Conservation (phyloP, 306 rosid genomes). For the Pterocarpus macrocarpus region DNA sequence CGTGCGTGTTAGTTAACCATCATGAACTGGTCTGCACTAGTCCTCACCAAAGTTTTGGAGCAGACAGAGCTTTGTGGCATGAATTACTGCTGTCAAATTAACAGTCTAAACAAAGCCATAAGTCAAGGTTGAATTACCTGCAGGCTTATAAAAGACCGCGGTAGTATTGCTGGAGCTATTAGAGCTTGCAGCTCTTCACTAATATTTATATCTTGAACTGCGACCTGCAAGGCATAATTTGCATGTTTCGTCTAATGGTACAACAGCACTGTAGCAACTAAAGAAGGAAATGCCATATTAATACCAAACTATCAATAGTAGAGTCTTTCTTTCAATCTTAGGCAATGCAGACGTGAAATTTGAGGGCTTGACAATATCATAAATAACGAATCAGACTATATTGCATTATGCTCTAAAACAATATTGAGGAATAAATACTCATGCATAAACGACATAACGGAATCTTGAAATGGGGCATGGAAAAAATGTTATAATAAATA, state of each 20-base stretch:
- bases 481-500: not conserved
- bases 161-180: slow-evolving; percentile 91
- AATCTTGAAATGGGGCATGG: slow-evolving; percentile 19
- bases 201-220: slow-evolving; percentile 76
- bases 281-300: slow-evolving; percentile 26
- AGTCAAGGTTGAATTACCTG: slow-evolving; percentile 62
- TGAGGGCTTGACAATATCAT: slow-evolving; percentile 26
- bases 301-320: slow-evolving; percentile 3
- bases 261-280: slow-evolving; percentile 9
- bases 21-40: not conserved
- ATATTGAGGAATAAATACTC: slow-evolving; percentile 15
- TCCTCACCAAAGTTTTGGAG: slow-evolving; percentile 24
- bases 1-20: not conserved
- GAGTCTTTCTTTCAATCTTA: not conserved
- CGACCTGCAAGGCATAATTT: slow-evolving; percentile 67
- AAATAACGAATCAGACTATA: slow-evolving; percentile 5
- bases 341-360: slow-evolving; percentile 13
- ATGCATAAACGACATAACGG: slow-evolving; percentile 13
- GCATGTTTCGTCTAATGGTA: slow-evolving; percentile 45
- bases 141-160: slow-evolving; percentile 82
- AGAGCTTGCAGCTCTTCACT: slow-evolving; percentile 85
- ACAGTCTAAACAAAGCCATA: slow-evolving; percentile 20
- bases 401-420: slow-evolving; percentile 12
- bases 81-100: slow-evolving; percentile 28
- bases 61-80: not conserved